A percentile compares a stretch with the other conserved stretches of the same genome.
phyloP scores from a whole-genome alignment of 345 rosid genomes.

The Leavenworthia alabamica region DNA sequence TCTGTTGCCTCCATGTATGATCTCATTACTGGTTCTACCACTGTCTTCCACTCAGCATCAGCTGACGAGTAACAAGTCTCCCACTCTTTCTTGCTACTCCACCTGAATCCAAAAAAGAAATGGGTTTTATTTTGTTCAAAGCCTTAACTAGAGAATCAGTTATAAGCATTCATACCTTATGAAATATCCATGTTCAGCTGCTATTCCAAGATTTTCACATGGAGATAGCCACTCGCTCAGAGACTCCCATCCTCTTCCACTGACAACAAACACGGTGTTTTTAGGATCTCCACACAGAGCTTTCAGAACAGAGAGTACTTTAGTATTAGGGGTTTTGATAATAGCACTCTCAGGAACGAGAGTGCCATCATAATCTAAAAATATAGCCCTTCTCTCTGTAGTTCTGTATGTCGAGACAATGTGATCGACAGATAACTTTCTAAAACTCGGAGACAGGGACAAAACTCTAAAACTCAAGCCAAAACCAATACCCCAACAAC shows the following conservation, averaged over 20 bases:
- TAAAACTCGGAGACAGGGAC: constrained; percentile 64
- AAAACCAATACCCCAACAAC: constrained; percentile 78
- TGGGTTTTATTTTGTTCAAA: background rate
- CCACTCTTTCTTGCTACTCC: constrained; percentile 60
- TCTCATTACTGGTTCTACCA: constrained; percentile 80
- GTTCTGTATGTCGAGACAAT: constrained; percentile 51
- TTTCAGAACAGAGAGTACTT: constrained; percentile 50
- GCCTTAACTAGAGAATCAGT: background rate
- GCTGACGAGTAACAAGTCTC: constrained; percentile 42
- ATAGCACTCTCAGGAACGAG: constrained; percentile 57
- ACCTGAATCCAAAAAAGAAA: constrained; percentile 34
- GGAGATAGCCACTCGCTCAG: constrained; percentile 62
- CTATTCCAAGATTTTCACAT: constrained; percentile 68
- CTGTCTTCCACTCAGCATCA: constrained; percentile 73
- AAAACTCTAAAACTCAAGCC: constrained; percentile 67
- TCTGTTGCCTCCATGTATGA: constrained; percentile 74
- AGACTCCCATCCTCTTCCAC: constrained; percentile 62
- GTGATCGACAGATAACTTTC: constrained; percentile 53
- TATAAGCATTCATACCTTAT: constrained; percentile 37
- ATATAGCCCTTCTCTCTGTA: constrained; percentile 64
- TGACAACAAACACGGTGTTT: constrained; percentile 65
- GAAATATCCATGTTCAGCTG: constrained; percentile 83
- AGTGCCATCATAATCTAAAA: constrained; percentile 77
- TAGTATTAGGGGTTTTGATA: constrained; percentile 48
- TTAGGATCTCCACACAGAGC: constrained; percentile 55